Percentiles rank a stretch among this genome's conserved stretches.
These are phyloP conservation scores for Mortierella antarctica DNA, from an alignment of 192 early-diverging fungal species.

Conservation along the genomic window DNA sequence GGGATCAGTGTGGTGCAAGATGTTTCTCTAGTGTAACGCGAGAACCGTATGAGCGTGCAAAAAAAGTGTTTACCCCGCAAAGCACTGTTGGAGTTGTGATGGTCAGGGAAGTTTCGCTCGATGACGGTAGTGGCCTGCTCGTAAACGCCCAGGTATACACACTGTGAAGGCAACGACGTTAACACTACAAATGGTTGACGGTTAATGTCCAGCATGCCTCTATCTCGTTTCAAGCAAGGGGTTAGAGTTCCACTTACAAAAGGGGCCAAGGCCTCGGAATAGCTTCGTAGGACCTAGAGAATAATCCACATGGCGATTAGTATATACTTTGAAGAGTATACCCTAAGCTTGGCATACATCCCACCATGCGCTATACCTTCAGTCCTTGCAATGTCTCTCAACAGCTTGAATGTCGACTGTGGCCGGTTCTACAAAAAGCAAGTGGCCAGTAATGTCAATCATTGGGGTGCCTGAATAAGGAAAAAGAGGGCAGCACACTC, in stretches of 20 bases:
- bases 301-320: background rate
- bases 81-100: constrained; percentile 41
- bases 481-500: background rate
- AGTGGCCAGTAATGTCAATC: background rate
- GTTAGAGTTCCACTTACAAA: constrained; percentile 16
- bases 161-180: constrained; percentile 45
- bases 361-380: constrained; percentile 23
- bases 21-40: background rate
- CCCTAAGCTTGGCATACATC: background rate
- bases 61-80: constrained; percentile 25
- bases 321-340: background rate
- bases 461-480: background rate
- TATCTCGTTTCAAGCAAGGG: background rate
- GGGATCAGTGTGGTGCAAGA: background rate
- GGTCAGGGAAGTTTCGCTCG: constrained; percentile 41
- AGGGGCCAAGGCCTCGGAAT: constrained; percentile 48
- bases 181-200: constrained; percentile 19
- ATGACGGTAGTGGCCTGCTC: constrained; percentile 47
- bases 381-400: constrained; percentile 48
- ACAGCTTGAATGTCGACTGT: constrained; percentile 45
- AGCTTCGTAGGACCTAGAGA: constrained; percentile 41
- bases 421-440: constrained; percentile 26
- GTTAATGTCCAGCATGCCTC: background rate
- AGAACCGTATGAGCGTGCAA: background rate
- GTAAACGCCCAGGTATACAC: constrained; percentile 50